A percentile compares a stretch with the other conserved stretches of the same genome.
Evolutionary conservation across 2,329 filamentous ascomycete genomes (phyloP).

Genomic region (Sodiomyces alkalinus): DNA sequence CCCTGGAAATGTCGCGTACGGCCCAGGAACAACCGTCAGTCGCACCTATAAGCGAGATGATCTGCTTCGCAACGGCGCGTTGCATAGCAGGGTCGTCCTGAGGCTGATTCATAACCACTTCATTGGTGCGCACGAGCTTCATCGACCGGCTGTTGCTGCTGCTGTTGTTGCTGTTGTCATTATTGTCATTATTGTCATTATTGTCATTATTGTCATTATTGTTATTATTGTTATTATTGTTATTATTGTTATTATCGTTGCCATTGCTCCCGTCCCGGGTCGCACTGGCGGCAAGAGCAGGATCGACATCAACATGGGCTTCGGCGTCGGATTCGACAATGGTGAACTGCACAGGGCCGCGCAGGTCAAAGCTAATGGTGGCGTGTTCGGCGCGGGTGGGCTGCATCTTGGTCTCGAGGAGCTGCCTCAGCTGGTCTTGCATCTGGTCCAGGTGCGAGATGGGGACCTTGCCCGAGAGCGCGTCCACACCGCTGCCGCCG

Average conservation of each 20-base stretch:
- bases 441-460: slow-evolving; percentile 30
- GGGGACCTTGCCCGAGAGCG: slow-evolving; percentile 12
- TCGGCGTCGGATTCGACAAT: slow-evolving; percentile 21
- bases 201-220: no score
- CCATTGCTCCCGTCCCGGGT: slow-evolving; percentile 6
- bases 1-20: slow-evolving; percentile 26
- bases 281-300: slow-evolving; percentile 16
- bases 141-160: no score
- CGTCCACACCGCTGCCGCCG: slow-evolving; percentile 8
- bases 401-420: slow-evolving; percentile 26
- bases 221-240: no score
- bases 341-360: slow-evolving; percentile 26
- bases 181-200: no score
- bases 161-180: no score
- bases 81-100: slow-evolving; percentile 32
- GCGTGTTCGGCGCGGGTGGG: slow-evolving; percentile 34
- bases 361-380: slow-evolving; percentile 29
- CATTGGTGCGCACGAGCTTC: slow-evolving; percentile 26
- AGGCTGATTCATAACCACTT: slow-evolving; percentile 33
- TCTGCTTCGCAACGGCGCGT: slow-evolving; percentile 30
- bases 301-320: slow-evolving; percentile 19
- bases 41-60: slow-evolving; percentile 25
- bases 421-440: slow-evolving; percentile 24
- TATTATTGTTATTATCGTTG: no score
- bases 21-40: slow-evolving; percentile 35